These are phyloP conservation scores for Haplosporangium sp. DNA, from an alignment of 371 early-diverging fungal species.

Conservation along the genomic window DNA sequence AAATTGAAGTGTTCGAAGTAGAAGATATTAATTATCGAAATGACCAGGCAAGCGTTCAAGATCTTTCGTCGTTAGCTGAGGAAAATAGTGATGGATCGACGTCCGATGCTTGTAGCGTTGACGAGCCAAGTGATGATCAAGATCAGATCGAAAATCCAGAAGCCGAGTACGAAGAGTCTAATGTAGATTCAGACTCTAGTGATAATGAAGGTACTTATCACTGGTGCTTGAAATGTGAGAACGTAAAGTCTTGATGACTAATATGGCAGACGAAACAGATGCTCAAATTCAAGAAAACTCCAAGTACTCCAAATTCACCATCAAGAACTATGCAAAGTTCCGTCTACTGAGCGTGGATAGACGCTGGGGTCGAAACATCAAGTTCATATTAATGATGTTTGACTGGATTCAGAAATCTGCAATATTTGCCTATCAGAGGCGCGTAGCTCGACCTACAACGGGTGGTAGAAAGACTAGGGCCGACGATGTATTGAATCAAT, in stretches of 20 bases:
- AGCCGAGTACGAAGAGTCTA: neutral
- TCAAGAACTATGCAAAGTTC: conserved; percentile 27
- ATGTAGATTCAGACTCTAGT: neutral
- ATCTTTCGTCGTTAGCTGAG: neutral
- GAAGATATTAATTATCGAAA: neutral
- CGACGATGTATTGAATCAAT: conserved; percentile 13
- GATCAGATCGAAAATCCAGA: neutral
- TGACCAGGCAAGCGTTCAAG: neutral
- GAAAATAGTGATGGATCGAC: neutral
- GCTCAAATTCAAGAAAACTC: neutral
- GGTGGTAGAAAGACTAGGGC: conserved; percentile 22
- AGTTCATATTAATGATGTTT: conserved; percentile 36
- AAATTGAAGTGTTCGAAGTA: neutral
- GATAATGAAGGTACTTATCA: conserved; percentile 7
- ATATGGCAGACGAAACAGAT: neutral
- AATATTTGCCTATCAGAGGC: conserved; percentile 24
- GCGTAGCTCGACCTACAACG: conserved; percentile 7
- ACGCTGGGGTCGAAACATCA: conserved; percentile 27
- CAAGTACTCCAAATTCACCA: conserved; percentile 12
- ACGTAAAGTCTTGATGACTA: too few relatives aligned
- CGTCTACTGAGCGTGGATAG: conserved; percentile 20
- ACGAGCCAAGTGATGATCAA: neutral
- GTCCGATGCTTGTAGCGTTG: neutral
- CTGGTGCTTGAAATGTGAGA: neutral
- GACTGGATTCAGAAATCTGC: conserved; percentile 31